Percentiles rank a stretch among this genome's conserved stretches.
These are phyloP conservation scores for Penicillium sp. DNA, from an alignment of 2,329 filamentous ascomycete species.

Conservation along the genomic window DNA sequence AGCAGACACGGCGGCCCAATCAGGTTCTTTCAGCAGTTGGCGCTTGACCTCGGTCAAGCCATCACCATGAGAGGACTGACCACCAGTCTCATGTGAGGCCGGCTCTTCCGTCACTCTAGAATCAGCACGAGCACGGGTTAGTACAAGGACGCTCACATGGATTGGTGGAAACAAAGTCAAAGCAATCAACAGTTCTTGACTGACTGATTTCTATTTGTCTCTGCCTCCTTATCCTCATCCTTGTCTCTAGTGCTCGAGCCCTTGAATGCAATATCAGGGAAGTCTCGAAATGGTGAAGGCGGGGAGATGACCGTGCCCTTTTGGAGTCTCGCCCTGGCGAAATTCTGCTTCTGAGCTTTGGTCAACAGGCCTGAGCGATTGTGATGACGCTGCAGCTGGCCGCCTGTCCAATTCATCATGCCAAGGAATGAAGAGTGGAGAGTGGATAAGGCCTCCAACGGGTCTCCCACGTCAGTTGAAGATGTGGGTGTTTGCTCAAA, in stretches of 20 bases:
- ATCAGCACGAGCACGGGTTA: slow-evolving; percentile 3
- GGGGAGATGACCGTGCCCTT: slow-evolving; percentile 15
- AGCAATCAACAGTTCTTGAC: slow-evolving; percentile 6
- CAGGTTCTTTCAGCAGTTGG: slow-evolving; percentile 35
- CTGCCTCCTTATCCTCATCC: background rate
- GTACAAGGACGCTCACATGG: background rate
- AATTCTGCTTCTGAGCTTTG: slow-evolving; percentile 35
- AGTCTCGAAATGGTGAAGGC: slow-evolving; percentile 14
- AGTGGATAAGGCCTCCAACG: background rate
- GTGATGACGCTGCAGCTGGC: slow-evolving; percentile 43
- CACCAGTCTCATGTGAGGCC: background rate
- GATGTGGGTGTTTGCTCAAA: background rate
- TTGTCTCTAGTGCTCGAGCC: slow-evolving; percentile 1
- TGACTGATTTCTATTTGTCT: slow-evolving; percentile 1
- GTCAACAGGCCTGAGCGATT: slow-evolving; percentile 28
- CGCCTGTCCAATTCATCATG: slow-evolving; percentile 49
- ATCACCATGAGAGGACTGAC: background rate
- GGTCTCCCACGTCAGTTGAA: background rate
- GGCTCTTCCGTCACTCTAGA: background rate
- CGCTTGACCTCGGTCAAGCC: slow-evolving; percentile 32
- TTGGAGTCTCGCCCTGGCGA: slow-evolving; percentile 33
- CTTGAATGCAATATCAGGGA: slow-evolving; percentile 5
- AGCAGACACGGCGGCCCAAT: slow-evolving; percentile 41
- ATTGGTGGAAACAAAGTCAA: slow-evolving; percentile 1
- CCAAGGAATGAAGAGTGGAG: slow-evolving; percentile 1